Base-by-base conservation (phyloP, 495 filamentous ascomycete species). In the Lichenothelia convexa region DNA sequence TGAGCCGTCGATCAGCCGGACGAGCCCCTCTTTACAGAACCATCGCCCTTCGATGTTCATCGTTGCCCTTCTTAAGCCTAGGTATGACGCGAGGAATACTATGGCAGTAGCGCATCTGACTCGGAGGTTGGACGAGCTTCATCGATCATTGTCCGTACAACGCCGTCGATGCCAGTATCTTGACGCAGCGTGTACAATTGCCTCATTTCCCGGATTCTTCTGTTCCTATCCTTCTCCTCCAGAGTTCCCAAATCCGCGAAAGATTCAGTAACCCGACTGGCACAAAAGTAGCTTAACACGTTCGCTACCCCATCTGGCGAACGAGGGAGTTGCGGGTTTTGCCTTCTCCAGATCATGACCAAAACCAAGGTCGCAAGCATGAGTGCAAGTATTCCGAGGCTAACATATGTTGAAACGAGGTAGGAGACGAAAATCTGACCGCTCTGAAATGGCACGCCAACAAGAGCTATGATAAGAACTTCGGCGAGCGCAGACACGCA, bases 361-460 rank as follows among this genome's bases (percentile, higher is more conserved):
- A 34, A 47, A 4, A 56, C 6, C 8, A 60, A 32, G 2, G 56
- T 49, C 9, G 57, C 18, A 4, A 62, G 30, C 56, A 63, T 62
- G 18, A 53, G 13, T 12, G 32, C 33, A 21, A 64, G 46, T 26
- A 64, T 50, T 1, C 42, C 48, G 0, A 62, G 38, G 16, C 52
- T 45, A 9, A 53, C 33, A 46, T 53, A 60, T 3, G 43, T 51
- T 17, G 55, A 58, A 9, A 55, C 41, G 6, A 35, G 29, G 40
- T 55, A 53, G 9, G 50, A 48, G 1, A 43, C 37, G 27, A 43
- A 56, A 15, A 53, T 57, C 36, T 54, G 49, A 5, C 49, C 58
- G 8, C 54, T 37, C n/a, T 40, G 43, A 43, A 48, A 61, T 3
- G 56, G 60, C 6, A 65, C 46, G 34, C 57, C 59, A 42, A 45